A percentile compares a stretch with the other conserved stretches of the same genome.
Evolutionary conservation across 2,329 filamentous ascomycete genomes (phyloP).

Genomic region (Diaporthe helianthi): DNA sequence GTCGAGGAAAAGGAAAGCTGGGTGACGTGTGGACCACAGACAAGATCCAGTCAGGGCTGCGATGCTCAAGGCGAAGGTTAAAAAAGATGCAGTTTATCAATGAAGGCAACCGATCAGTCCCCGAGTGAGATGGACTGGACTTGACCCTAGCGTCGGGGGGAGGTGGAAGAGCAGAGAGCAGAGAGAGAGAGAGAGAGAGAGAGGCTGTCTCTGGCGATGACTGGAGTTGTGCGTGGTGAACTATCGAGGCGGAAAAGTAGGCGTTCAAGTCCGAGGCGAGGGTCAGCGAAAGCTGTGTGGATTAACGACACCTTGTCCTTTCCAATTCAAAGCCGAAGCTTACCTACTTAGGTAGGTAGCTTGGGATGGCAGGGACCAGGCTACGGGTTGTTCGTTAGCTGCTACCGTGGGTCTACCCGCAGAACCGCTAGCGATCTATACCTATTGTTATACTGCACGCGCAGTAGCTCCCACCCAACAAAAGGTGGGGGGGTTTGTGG

Average conservation of each 20-base stretch:
- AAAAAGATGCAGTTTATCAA: slow-evolving; percentile 16
- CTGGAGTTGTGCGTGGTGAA: background rate
- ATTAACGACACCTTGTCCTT: slow-evolving; percentile 27
- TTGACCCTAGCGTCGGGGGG: slow-evolving; percentile 1
- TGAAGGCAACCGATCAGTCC: slow-evolving; percentile 16
- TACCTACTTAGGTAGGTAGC: background rate
- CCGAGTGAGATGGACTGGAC: background rate
- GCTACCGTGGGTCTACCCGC: slow-evolving; percentile 1
- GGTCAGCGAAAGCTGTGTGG: slow-evolving; percentile 15
- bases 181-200: slow-evolving; percentile 25
- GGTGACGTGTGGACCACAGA: slow-evolving; percentile 17
- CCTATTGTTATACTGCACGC: background rate
- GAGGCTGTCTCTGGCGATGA: slow-evolving; percentile 21
- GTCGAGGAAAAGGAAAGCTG: slow-evolving; percentile 6
- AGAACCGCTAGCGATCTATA: slow-evolving; percentile 20
- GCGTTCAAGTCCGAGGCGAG: slow-evolving; percentile 4
- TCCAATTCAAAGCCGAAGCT: slow-evolving; percentile 23
- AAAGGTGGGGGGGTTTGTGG: slow-evolving; percentile 20
- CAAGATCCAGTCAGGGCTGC: slow-evolving; percentile 28
- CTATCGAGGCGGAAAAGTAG: slow-evolving; percentile 21
- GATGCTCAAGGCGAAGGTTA: slow-evolving; percentile 12
- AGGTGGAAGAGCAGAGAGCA: slow-evolving; percentile 13
- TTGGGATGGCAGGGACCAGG: slow-evolving; percentile 15
- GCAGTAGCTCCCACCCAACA: slow-evolving; percentile 4
- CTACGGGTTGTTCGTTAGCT: background rate